phyloP scores from a whole-genome alignment of 192 early-diverging fungal species.

The Coemansia sp. region DNA sequence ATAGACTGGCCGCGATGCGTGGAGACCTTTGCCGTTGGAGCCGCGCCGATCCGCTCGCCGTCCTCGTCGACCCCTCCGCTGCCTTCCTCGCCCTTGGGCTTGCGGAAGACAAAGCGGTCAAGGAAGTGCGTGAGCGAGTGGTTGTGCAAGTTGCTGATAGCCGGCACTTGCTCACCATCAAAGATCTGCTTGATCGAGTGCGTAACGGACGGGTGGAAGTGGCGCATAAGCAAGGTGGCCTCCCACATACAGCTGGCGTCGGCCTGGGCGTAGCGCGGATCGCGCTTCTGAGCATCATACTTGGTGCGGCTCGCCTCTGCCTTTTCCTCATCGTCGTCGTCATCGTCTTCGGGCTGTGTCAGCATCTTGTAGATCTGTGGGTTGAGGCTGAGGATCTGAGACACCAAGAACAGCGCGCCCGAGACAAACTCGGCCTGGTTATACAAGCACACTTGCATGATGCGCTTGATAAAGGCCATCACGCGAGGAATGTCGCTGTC shows the following conservation, averaged over 20 bases:
- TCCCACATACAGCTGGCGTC: conserved; percentile 91
- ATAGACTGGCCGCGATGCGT: conserved; percentile 50
- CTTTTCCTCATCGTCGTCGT: conserved; percentile 31
- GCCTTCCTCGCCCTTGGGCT: conserved; percentile 80
- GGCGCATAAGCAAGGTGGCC: conserved; percentile 72
- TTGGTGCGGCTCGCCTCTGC: neutral
- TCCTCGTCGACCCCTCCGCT: conserved; percentile 53
- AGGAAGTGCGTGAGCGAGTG: conserved; percentile 93
- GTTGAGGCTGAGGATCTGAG: conserved; percentile 63
- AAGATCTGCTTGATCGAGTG: conserved; percentile 78
- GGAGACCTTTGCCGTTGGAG: conserved; percentile 11
- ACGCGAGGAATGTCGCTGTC: conserved; percentile 70
- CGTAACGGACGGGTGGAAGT: conserved; percentile 93
- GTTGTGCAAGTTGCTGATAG: conserved; percentile 77
- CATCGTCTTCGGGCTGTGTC: conserved; percentile 54
- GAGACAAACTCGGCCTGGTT: conserved; percentile 84
- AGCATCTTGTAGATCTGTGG: conserved; percentile 62
- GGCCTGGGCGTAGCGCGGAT: conserved; percentile 84
- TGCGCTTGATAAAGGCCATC: conserved; percentile 88
- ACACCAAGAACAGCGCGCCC: conserved; percentile 81
- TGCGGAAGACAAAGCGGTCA: conserved; percentile 94
- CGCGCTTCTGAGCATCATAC: conserved; percentile 87
- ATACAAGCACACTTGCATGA: conserved; percentile 75
- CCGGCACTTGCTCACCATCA: conserved; percentile 65
- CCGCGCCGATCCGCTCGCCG: neutral